Evolutionary conservation across 176 grass and related monocot species (phyloP).

Genomic region (Phyllostachys edulis): DNA sequence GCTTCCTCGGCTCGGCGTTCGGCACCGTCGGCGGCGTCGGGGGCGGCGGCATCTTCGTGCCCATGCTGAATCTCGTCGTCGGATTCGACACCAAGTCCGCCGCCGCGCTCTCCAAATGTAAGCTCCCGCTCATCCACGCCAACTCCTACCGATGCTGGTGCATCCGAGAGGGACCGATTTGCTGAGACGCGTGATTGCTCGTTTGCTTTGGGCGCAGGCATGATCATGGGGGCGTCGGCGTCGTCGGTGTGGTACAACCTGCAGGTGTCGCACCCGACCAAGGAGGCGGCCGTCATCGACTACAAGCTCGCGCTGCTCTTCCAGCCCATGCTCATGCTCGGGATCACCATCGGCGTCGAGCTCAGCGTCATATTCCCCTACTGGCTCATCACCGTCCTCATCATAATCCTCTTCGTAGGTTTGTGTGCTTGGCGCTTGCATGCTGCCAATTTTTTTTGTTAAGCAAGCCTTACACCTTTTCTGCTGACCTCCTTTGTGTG

Average conservation of each 20-base stretch:
- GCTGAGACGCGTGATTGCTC: not conserved
- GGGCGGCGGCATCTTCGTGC: constrained; percentile 95
- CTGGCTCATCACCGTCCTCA: constrained; percentile 98
- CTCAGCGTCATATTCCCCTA: constrained; percentile 94
- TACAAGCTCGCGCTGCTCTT: constrained; percentile 90
- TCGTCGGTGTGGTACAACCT: constrained; percentile 99
- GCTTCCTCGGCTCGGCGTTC: constrained; percentile 90
- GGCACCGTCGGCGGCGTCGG: constrained; percentile 96
- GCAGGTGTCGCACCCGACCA: constrained; percentile 83
- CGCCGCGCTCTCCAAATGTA: constrained; percentile 98
- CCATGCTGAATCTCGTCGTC: constrained; percentile 87
- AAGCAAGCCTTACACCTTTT: not conserved
- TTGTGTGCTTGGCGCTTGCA: not conserved
- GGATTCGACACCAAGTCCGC: constrained; percentile 98
- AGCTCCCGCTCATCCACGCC: not conserved
- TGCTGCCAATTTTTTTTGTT: not conserved
- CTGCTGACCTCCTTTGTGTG: not conserved
- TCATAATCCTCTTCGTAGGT: constrained; percentile 95
- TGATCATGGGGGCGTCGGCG: constrained; percentile 96
- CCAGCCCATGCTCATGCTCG: constrained; percentile 99
- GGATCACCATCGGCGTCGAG: constrained; percentile 94
- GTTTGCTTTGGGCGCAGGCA: constrained; percentile 50
- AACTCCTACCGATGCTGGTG: not conserved
- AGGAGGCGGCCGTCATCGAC: constrained; percentile 87
- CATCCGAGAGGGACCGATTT: not conserved